Evolutionary conservation across 2,329 filamentous ascomycete species (phyloP).

Genomic region (Beauveria varroae): DNA sequence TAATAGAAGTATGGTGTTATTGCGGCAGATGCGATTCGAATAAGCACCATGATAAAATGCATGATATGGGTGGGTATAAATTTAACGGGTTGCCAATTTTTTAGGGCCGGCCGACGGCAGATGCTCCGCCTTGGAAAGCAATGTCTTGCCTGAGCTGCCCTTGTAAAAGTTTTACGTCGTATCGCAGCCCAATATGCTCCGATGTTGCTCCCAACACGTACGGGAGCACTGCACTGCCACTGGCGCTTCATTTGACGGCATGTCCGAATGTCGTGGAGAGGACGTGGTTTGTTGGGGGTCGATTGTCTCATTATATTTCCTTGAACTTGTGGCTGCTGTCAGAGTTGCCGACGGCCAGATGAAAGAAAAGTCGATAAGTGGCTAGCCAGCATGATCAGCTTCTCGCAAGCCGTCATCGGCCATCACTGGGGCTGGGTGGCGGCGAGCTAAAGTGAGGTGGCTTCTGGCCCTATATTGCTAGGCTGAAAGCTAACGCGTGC

Average conservation of each 20-base stretch:
- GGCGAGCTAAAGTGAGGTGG: background rate
- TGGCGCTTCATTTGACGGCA: background rate
- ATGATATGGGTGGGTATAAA: background rate
- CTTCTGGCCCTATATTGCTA: background rate
- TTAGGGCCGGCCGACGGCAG: background rate
- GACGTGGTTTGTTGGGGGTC: too few relatives aligned
- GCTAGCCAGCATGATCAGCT: background rate
- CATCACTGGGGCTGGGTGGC: background rate
- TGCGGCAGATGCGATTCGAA: background rate
- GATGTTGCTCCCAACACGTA: background rate
- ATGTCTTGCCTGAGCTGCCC: background rate
- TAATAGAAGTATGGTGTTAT: background rate
- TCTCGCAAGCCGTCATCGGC: background rate
- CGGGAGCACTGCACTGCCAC: background rate
- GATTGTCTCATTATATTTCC: background rate
- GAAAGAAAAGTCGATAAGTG: background rate
- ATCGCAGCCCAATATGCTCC: slow-evolving; percentile 2
- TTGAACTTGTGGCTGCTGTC: background rate
- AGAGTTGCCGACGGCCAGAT: background rate
- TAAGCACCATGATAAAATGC: background rate
- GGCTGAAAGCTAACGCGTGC: background rate
- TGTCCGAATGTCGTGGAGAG: background rate
- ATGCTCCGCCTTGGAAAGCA: background rate
- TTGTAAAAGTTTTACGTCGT: background rate
- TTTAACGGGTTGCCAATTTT: background rate